phyloP scores from a whole-genome alignment of 169 alveolate species.

The Eimeria mitis region DNA sequence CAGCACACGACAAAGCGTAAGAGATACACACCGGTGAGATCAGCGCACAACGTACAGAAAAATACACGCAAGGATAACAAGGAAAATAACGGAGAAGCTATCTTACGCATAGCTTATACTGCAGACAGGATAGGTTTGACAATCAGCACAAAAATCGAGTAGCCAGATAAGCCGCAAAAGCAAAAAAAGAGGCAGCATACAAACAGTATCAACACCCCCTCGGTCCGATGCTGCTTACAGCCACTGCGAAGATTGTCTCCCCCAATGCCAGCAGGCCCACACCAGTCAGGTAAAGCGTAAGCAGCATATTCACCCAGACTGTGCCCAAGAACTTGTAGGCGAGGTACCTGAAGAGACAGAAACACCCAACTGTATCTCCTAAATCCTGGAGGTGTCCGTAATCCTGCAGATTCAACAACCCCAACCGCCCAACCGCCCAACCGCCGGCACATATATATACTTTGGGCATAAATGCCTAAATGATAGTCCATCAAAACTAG shows the following conservation, averaged over 20 bases:
- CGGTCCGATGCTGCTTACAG: slow-evolving; percentile 21
- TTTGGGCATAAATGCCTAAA: background rate
- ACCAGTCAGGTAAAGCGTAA: slow-evolving; percentile 84
- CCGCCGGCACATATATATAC: background rate
- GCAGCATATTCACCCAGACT: slow-evolving; percentile 87
- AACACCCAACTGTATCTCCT: background rate
- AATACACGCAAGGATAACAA: too few species aligned
- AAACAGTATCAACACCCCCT: background rate
- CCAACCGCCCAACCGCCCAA: background rate
- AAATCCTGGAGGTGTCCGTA: background rate
- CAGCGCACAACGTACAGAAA: background rate
- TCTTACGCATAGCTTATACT: background rate
- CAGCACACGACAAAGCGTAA: background rate
- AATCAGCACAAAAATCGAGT: background rate
- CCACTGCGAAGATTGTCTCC: slow-evolving; percentile 82
- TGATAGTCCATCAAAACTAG: background rate
- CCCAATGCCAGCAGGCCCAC: slow-evolving; percentile 85
- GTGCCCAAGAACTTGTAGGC: slow-evolving; percentile 85
- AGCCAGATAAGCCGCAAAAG: background rate
- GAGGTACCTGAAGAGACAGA: slow-evolving; percentile 74
- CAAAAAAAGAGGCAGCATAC: background rate
- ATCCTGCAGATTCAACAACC: background rate
- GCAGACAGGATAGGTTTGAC: background rate
- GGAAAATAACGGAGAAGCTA: background rate
- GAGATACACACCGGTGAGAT: background rate